Evolutionary conservation across 208 protist genomes (phyloP).

Genomic region (Leishmania tropica): DNA sequence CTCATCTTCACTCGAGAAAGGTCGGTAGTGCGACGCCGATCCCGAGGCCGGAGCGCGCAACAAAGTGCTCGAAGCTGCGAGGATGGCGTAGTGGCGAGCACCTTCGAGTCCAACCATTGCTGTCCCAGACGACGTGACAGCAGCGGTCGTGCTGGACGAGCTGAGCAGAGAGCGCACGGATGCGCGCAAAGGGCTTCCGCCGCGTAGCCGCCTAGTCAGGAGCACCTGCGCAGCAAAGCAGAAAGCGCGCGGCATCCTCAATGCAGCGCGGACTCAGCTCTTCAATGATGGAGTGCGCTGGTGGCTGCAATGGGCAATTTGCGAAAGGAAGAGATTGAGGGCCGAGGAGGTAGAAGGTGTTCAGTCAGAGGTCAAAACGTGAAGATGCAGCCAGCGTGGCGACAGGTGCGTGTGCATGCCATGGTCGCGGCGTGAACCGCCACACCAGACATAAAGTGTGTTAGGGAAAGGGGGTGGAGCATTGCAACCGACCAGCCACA

Average conservation of each 20-base stretch:
- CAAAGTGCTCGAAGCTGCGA: neutral
- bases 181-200: neutral
- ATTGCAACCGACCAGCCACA: no score
- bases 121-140: neutral
- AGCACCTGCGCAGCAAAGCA: neutral
- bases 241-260: neutral
- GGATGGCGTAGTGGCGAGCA: conserved; percentile 10
- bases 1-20: conserved; percentile 87
- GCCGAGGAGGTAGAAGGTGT: neutral
- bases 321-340: neutral
- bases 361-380: neutral
- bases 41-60: neutral
- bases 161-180: no score
- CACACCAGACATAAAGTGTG: neutral
- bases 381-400: neutral
- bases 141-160: neutral
- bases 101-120: neutral
- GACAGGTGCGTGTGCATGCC: neutral
- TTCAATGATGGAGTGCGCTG: neutral
- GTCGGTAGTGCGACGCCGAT: conserved; percentile 47
- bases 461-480: neutral
- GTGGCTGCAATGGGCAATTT: neutral
- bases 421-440: neutral
- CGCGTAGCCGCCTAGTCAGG: neutral
- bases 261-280: neutral